These are phyloP conservation scores for Dimocarpus longan DNA, from an alignment of 345 rosid genomes.

Conservation along the genomic window DNA sequence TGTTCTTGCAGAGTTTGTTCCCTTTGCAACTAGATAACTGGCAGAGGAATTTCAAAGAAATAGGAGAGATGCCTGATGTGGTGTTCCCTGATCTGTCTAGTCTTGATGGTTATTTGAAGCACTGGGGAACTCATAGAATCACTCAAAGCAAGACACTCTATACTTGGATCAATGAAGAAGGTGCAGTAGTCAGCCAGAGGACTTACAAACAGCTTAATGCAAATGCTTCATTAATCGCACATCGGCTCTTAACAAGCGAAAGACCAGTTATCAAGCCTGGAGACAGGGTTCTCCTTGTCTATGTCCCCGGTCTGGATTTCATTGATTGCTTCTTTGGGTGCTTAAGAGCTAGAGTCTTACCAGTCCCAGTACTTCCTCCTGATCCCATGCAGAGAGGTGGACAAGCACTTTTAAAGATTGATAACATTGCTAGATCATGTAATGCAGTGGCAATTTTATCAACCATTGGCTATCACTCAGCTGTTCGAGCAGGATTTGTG, in stretches of 20 bases:
- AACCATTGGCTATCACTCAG: constrained; percentile 57
- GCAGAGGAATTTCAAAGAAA: constrained; percentile 27
- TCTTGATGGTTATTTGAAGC: constrained; percentile 61
- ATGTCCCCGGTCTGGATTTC: constrained; percentile 68
- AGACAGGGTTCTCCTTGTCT: constrained; percentile 60
- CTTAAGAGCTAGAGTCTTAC: constrained; percentile 61
- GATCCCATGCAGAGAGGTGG: constrained; percentile 76
- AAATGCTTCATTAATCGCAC: constrained; percentile 57
- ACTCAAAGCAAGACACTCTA: constrained; percentile 45
- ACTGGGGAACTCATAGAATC: constrained; percentile 51
- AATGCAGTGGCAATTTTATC: constrained; percentile 61
- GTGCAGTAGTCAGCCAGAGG: constrained; percentile 39
- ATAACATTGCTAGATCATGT: constrained; percentile 59
- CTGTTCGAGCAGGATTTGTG: constrained; percentile 61
- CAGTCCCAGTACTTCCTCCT: constrained; percentile 75
- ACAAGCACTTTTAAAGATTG: constrained; percentile 66
- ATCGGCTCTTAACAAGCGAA: constrained; percentile 44
- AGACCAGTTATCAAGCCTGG: constrained; percentile 59
- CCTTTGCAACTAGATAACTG: constrained; percentile 35
- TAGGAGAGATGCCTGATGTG: constrained; percentile 49
- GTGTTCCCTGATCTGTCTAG: constrained; percentile 53
- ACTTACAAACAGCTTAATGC: constrained; percentile 50
- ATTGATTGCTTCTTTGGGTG: constrained; percentile 73
- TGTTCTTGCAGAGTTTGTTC: constrained; percentile 51
- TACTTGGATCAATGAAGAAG: constrained; percentile 67